Evolutionary conservation across 257 asterid genomes (phyloP).

Genomic region (Penstemon eatonii): DNA sequence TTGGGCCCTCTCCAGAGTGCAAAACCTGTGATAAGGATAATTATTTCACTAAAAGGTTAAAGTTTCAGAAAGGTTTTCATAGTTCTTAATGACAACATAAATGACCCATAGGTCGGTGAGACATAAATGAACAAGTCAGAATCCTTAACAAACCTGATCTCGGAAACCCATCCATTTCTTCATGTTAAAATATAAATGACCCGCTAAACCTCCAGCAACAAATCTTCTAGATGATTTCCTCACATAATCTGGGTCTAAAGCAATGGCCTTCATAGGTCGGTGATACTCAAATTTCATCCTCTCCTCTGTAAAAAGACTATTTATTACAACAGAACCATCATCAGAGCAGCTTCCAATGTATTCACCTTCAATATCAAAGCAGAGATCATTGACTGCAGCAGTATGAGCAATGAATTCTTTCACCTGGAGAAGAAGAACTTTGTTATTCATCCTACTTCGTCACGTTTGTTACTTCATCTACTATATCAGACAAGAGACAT

Average conservation of each 20-base stretch:
- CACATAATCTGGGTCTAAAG: conserved; percentile 92
- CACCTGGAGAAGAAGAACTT: conserved; percentile 53
- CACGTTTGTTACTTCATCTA: conserved; percentile 4
- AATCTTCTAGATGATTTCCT: conserved; percentile 91
- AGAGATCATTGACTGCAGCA: conserved; percentile 93
- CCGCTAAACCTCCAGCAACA: conserved; percentile 98
- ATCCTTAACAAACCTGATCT: conserved; percentile 76
- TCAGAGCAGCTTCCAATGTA: conserved; percentile 99
- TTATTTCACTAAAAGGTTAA: conserved; percentile 27
- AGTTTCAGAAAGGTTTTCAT: conserved; percentile 24
- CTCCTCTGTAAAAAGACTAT: conserved; percentile 88
- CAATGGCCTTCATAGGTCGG: conserved; percentile 95
- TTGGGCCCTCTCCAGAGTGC: conserved; percentile 99
- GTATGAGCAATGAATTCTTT: conserved; percentile 85
- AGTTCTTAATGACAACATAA: conserved; percentile 29
- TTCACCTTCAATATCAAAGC: conserved; percentile 96
- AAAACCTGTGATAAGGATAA: conserved; percentile 60
- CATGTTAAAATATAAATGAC: conserved; percentile 74
- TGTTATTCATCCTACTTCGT: conserved; percentile 29
- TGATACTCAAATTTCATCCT: conserved; percentile 88
- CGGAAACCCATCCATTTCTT: conserved; percentile 95
- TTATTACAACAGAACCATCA: conserved; percentile 93
- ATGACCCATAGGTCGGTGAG: not conserved
- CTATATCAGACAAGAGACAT: conserved; percentile 17
- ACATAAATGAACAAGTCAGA: conserved; percentile 11